Percentiles rank a stretch among this genome's conserved stretches.
phyloP scores from a whole-genome alignment of 768 basidiomycete species.

The Cyclocybe aegerita region DNA sequence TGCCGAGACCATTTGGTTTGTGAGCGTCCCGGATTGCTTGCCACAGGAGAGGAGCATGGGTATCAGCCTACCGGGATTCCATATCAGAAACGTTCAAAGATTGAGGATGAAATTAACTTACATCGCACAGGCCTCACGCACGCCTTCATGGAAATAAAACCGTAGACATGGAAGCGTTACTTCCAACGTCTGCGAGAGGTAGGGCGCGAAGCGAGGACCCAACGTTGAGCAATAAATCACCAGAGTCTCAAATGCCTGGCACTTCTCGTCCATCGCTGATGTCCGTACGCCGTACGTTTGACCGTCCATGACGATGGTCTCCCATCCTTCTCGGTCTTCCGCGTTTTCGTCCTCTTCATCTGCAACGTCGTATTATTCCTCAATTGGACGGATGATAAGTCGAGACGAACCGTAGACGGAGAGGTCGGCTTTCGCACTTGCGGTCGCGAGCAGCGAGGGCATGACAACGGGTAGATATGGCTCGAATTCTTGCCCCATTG shows the following conservation, averaged over 20 bases:
- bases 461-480: slow-evolving; percentile 85
- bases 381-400: slow-evolving; percentile 1
- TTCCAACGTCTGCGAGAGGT: slow-evolving; percentile 68
- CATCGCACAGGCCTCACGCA: slow-evolving; percentile 77
- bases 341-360: slow-evolving; percentile 53
- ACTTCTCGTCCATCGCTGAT: slow-evolving; percentile 82
- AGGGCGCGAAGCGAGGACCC: slow-evolving; percentile 66
- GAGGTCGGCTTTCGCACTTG: slow-evolving; percentile 79
- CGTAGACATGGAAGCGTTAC: slow-evolving; percentile 67
- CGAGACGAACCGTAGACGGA: slow-evolving; percentile 59
- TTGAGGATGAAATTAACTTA: slow-evolving; percentile 31
- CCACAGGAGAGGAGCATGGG: slow-evolving; percentile 72
- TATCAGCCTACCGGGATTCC: slow-evolving; percentile 48
- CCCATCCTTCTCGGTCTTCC: slow-evolving; percentile 74
- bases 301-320: slow-evolving; percentile 76
- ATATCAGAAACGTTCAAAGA: neutral
- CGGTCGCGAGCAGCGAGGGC: slow-evolving; percentile 72
- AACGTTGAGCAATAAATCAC: slow-evolving; percentile 78
- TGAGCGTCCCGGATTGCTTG: slow-evolving; percentile 62
- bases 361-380: slow-evolving; percentile 8
- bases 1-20: slow-evolving; percentile 65
- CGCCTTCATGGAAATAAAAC: slow-evolving; percentile 86
- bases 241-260: slow-evolving; percentile 85
- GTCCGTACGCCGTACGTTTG: slow-evolving; percentile 77
- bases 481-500: slow-evolving; percentile 81